Conservation (phyloP, 495 filamentous ascomycete genomes). For the Bombardia bombarda region DNA sequence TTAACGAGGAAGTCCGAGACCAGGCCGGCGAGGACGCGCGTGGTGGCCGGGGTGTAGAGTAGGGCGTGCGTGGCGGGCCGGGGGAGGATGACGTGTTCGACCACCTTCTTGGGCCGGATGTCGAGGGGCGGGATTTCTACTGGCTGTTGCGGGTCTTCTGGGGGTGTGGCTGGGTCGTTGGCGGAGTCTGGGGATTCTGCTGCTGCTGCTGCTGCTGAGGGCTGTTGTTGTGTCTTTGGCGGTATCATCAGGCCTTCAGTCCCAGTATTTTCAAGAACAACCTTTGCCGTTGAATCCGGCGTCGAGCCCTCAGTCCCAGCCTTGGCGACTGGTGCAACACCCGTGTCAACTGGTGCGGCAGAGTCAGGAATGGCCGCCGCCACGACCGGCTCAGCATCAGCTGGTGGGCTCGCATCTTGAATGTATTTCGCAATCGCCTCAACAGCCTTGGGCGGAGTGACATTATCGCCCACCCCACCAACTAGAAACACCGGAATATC, state of each 20-base stretch:
- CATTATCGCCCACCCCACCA: conserved; percentile 65
- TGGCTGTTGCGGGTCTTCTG: conserved; percentile 12
- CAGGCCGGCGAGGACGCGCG: conserved; percentile 68
- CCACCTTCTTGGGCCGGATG: conserved; percentile 37
- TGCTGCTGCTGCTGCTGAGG: no score
- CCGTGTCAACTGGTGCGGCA: conserved; percentile 33
- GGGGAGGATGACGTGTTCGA: conserved; percentile 67
- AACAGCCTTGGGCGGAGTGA: conserved; percentile 64
- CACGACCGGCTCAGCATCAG: conserved; percentile 3
- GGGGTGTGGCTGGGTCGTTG: conserved; percentile 36
- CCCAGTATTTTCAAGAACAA: no score
- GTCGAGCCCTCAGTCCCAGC: conserved; percentile 21
- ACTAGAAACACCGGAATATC: conserved; percentile 68
- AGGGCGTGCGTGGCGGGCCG: conserved; percentile 75
- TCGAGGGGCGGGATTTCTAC: conserved; percentile 35
- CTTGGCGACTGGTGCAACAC: conserved; percentile 8
- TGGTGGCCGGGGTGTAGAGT: conserved; percentile 69
- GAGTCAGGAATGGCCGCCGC: conserved; percentile 27
- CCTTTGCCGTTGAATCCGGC: no score
- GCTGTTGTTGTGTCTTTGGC: no score
- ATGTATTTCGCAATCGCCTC: conserved; percentile 48
- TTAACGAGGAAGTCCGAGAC: conserved; percentile 72
- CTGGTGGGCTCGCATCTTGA: conserved; percentile 9
- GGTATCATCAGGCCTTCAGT: no score
- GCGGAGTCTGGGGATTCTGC: conserved; percentile 8